phyloP scores from a whole-genome alignment of 2,329 filamentous ascomycete species.

The Epichloe aotearoae region DNA sequence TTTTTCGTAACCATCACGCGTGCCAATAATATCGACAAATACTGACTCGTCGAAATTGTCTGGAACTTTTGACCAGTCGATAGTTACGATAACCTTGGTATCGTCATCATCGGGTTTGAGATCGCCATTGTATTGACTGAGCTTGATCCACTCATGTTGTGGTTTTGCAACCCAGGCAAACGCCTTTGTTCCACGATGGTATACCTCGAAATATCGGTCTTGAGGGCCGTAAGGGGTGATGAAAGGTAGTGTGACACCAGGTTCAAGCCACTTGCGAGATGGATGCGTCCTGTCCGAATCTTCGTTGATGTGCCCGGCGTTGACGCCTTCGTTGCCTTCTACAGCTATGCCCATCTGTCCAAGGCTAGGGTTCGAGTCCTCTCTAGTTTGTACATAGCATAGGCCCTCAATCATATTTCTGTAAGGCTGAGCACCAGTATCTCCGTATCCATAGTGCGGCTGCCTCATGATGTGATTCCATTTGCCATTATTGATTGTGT shows the following conservation, averaged over 20 bases:
- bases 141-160: constrained; percentile 20
- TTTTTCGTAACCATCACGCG: constrained; percentile 25
- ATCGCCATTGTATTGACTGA: constrained; percentile 17
- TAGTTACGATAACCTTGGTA: constrained; percentile 16
- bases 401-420: constrained; percentile 41
- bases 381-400: constrained; percentile 36
- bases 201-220: constrained; percentile 22
- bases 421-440: constrained; percentile 23
- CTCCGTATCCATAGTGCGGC: constrained; percentile 31
- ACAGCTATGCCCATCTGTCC: constrained; percentile 21
- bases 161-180: constrained; percentile 18
- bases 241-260: constrained; percentile 16
- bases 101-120: constrained; percentile 19
- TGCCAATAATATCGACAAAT: constrained; percentile 20
- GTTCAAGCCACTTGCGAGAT: constrained; percentile 20
- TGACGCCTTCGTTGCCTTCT: constrained; percentile 20
- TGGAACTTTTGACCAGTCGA: constrained; percentile 25
- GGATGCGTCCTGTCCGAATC: constrained; percentile 38
- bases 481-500: constrained; percentile 37
- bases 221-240: constrained; percentile 19
- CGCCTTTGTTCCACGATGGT: constrained; percentile 18
- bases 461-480: constrained; percentile 44
- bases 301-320: constrained; percentile 31
- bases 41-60: constrained; percentile 28
- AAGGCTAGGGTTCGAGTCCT: constrained; percentile 33